Percentiles rank a stretch among this genome's conserved stretches.
Conservation (phyloP, 345 rosid genomes). For the Excoecaria agallocha region DNA sequence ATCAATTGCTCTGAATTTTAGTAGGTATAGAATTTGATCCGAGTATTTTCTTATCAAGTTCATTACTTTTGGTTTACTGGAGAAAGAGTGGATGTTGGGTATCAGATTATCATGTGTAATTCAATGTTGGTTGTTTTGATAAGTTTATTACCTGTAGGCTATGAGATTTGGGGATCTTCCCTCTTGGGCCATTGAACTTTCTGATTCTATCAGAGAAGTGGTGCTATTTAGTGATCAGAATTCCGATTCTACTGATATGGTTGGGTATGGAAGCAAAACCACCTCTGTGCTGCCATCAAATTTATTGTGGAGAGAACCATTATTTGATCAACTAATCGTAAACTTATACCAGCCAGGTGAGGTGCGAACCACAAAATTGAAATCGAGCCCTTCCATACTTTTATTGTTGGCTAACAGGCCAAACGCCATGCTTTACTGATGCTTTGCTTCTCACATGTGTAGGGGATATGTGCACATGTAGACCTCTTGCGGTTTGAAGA, state of each 20-base stretch:
- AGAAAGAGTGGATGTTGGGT: neutral
- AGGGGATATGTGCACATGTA: conserved; percentile 95
- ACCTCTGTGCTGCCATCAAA: conserved; percentile 46
- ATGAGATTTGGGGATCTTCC: conserved; percentile 96
- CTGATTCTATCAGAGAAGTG: conserved; percentile 47
- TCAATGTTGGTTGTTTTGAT: neutral
- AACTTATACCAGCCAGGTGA: conserved; percentile 80
- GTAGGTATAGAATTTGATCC: too few relatives aligned
- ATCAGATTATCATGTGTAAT: neutral
- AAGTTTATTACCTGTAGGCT: conserved; percentile 41
- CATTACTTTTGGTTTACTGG: neutral
- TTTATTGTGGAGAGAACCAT: conserved; percentile 68
- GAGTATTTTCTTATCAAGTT: neutral
- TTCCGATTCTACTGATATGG: conserved; percentile 22
- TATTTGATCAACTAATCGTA: conserved; percentile 77
- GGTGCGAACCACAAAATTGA: conserved; percentile 41
- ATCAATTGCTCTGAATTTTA: too few relatives aligned
- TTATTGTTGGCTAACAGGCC: too few relatives aligned
- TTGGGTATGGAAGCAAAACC: conserved; percentile 4
- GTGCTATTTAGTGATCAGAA: conserved; percentile 34
- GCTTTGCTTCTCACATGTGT: conserved; percentile 6
- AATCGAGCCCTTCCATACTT: too few relatives aligned
- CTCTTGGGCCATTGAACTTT: conserved; percentile 59
- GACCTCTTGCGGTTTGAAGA: conserved; percentile 88
- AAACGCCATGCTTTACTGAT: neutral